phyloP scores from a whole-genome alignment of 2,329 filamentous ascomycete species.

The Hymenoscyphus linearis region DNA sequence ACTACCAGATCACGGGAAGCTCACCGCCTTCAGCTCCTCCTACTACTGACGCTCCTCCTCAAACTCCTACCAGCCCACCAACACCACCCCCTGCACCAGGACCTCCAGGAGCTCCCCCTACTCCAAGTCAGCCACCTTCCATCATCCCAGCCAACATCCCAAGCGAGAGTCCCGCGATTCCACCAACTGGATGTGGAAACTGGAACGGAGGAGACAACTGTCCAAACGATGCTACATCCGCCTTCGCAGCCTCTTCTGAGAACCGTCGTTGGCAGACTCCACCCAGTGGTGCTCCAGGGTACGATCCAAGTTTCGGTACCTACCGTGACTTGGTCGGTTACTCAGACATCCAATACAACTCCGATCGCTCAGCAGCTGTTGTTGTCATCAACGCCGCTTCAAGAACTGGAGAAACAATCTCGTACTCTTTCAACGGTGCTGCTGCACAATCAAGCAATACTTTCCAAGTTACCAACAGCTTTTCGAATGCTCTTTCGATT shows the following conservation, averaged over 20 bases:
- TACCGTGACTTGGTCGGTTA: slow-evolving; percentile 29
- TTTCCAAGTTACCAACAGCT: slow-evolving; percentile 22
- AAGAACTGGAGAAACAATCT: slow-evolving; percentile 22
- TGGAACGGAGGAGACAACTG: slow-evolving; percentile 30
- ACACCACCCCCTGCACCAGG: neutral
- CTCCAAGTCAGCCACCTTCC: slow-evolving; percentile 15
- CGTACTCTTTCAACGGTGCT: slow-evolving; percentile 20
- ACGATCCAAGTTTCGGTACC: slow-evolving; percentile 25
- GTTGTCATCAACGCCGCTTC: slow-evolving; percentile 29
- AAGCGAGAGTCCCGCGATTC: slow-evolving; percentile 20
- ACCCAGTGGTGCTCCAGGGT: slow-evolving; percentile 19
- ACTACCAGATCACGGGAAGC: slow-evolving; percentile 19
- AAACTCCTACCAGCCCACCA: slow-evolving; percentile 6
- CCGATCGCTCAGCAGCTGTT: slow-evolving; percentile 24
- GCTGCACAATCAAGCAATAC: slow-evolving; percentile 18
- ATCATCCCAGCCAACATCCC: slow-evolving; percentile 25
- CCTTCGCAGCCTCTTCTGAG: slow-evolving; percentile 25
- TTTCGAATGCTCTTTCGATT: slow-evolving; percentile 20
- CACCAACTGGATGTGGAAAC: slow-evolving; percentile 27
- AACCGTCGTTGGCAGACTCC: slow-evolving; percentile 31
- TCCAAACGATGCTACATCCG: slow-evolving; percentile 14
- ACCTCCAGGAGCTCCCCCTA: neutral
- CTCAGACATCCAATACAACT: slow-evolving; percentile 30
- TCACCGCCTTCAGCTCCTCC: neutral
- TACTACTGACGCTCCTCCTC: neutral